Evolutionary conservation across 352 stramenopile species (phyloP).

Genomic region (Phytophthora rubi): DNA sequence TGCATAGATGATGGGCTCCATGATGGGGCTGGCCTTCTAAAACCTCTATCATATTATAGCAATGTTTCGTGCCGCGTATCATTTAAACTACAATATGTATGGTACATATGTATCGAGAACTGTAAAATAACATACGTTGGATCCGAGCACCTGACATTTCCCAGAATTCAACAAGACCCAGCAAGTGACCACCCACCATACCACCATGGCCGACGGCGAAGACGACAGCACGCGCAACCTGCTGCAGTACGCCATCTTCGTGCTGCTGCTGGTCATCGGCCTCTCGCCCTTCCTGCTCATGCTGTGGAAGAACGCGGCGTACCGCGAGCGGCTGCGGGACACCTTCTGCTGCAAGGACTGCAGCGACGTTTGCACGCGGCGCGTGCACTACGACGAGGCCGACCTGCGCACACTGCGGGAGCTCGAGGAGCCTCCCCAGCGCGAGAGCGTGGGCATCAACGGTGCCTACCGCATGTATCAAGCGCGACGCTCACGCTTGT

Average conservation of each 20-base stretch:
- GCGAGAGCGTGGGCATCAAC: conserved; percentile 54
- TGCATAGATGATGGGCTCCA: too few relatives aligned
- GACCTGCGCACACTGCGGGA: conserved; percentile 64
- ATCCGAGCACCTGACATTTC: conserved; percentile 8
- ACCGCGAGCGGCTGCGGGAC: conserved; percentile 43
- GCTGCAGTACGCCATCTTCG: conserved; percentile 60
- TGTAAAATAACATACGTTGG: not conserved
- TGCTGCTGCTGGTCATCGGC: conserved; percentile 46
- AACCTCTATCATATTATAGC: too few relatives aligned
- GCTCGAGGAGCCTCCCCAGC: conserved; percentile 52
- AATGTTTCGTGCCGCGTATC: too few relatives aligned
- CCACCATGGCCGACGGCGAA: conserved; percentile 32
- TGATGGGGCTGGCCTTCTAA: too few relatives aligned
- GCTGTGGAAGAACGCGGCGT: conserved; percentile 48
- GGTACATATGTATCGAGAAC: not conserved
- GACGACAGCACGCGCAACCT: conserved; percentile 40
- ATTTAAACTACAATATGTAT: not conserved
- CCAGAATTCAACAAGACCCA: conserved; percentile 26
- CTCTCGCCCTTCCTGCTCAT: conserved; percentile 55
- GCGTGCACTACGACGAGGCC: conserved; percentile 58
- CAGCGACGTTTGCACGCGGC: conserved; percentile 27
- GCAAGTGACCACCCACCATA: conserved; percentile 6
- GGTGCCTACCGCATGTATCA: conserved; percentile 67
- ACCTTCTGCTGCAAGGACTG: conserved; percentile 49
- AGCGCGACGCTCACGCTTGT: conserved; percentile 49